Percentiles rank a stretch among this genome's conserved stretches.
Evolutionary conservation across 495 filamentous ascomycete species (phyloP).

Genomic region (Trichoderma gamsii): DNA sequence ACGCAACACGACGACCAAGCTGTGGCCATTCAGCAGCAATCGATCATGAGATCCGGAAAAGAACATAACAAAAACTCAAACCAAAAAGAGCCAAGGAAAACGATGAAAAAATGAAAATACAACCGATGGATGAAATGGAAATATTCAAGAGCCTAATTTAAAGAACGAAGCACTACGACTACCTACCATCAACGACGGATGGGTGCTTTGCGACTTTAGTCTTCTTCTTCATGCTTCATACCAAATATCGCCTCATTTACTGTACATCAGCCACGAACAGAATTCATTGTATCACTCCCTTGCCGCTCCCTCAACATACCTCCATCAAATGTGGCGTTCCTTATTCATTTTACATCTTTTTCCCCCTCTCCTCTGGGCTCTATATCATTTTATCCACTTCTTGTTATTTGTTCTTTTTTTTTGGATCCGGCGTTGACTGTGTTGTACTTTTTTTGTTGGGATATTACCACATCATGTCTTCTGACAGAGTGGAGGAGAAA

Average conservation of each 20-base stretch:
- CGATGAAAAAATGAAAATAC: not conserved
- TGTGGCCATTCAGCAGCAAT: not conserved
- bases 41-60: not conserved
- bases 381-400: not conserved
- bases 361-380: too few species aligned
- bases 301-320: too few species aligned
- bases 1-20: not conserved
- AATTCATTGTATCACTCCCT: too few species aligned
- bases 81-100: not conserved
- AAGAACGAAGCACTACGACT: conserved; percentile 2
- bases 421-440: conserved; percentile 5
- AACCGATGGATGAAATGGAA: not conserved
- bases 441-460: not conserved
- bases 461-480: too few species aligned
- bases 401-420: not conserved
- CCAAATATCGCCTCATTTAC: too few species aligned
- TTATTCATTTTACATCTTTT: too few species aligned
- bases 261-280: too few species aligned
- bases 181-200: too few species aligned
- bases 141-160: not conserved
- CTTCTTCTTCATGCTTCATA: too few species aligned
- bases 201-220: too few species aligned
- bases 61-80: not conserved
- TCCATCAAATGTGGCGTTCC: too few species aligned
- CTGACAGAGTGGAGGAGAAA: not conserved